phyloP scores from a whole-genome alignment of 352 stramenopile species.

The Pythium biforme region DNA sequence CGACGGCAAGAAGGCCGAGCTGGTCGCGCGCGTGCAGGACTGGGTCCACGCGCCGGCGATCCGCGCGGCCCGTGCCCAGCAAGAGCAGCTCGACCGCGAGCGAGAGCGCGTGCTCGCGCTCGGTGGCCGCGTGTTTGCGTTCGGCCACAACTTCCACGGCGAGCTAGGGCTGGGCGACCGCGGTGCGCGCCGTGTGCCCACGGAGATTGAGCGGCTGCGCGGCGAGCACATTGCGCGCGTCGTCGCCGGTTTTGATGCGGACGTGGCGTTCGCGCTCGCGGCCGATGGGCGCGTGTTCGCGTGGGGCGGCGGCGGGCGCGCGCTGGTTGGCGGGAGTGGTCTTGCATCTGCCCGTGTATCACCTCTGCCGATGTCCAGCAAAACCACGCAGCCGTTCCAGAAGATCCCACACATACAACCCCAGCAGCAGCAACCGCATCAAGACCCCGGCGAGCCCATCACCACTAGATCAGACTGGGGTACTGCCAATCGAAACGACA shows the following conservation, averaged over 20 bases:
- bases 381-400: too few species aligned
- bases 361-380: too few species aligned
- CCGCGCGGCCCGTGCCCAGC: constrained; percentile 13
- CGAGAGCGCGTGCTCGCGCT: constrained; percentile 28
- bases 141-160: constrained; percentile 61
- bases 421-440: background rate
- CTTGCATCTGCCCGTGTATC: too few species aligned
- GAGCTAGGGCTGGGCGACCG: constrained; percentile 65
- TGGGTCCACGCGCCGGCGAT: constrained; percentile 68
- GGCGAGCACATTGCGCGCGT: constrained; percentile 42
- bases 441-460: background rate
- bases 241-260: constrained; percentile 62
- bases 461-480: too few species aligned
- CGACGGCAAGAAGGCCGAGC: constrained; percentile 54
- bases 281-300: constrained; percentile 80
- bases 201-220: constrained; percentile 58
- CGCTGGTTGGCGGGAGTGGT: constrained; percentile 35
- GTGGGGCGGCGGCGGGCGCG: constrained; percentile 80
- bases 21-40: constrained; percentile 67
- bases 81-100: constrained; percentile 16
- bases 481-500: background rate
- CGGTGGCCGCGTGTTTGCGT: constrained; percentile 59
- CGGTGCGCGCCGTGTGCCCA: constrained; percentile 29
- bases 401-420: too few species aligned
- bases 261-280: constrained; percentile 79